Conservation (phyloP, 495 filamentous ascomycete genomes). For the Immersiella caudata region DNA sequence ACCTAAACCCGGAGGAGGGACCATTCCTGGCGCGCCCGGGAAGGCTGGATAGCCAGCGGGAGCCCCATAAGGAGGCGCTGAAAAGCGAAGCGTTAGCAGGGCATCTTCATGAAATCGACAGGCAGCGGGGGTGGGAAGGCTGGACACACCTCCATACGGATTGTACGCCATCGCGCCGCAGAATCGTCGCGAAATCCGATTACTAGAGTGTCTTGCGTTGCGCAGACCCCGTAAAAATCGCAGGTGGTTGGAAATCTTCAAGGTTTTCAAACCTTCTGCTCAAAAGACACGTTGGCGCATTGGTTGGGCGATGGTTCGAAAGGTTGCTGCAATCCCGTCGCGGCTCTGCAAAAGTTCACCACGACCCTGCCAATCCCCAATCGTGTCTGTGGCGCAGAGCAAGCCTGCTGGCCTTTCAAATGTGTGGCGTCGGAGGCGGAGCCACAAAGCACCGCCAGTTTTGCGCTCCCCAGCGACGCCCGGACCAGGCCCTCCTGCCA, state of each 20-base stretch:
- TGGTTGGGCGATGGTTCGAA: not conserved
- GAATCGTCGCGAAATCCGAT: not conserved
- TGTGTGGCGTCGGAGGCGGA: constrained; percentile 5
- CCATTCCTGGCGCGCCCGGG: constrained; percentile 68
- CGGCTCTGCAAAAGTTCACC: constrained; percentile 23
- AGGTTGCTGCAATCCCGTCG: constrained; percentile 11
- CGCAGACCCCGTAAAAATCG: not conserved
- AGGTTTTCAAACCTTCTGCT: not conserved
- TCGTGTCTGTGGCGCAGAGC: constrained; percentile 10
- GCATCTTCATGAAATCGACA: not conserved
- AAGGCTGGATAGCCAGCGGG: constrained; percentile 74
- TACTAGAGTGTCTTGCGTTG: not conserved
- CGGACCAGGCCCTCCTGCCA: too few relatives aligned
- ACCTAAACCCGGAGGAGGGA: constrained; percentile 87
- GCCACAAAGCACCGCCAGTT: constrained; percentile 6
- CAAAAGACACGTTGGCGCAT: not conserved
- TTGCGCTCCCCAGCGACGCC: not conserved
- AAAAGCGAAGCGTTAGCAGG: constrained; percentile 19
- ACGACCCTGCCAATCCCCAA: not conserved
- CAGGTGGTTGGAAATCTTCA: not conserved
- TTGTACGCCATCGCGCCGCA: constrained; percentile 66
- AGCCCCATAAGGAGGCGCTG: constrained; percentile 64
- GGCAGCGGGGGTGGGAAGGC: constrained; percentile 9
- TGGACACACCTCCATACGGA: constrained; percentile 71
- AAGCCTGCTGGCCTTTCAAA: not conserved